These are phyloP conservation scores for Geopyxis carbonaria DNA, from an alignment of 495 filamentous ascomycete genomes.

Conservation along the genomic window DNA sequence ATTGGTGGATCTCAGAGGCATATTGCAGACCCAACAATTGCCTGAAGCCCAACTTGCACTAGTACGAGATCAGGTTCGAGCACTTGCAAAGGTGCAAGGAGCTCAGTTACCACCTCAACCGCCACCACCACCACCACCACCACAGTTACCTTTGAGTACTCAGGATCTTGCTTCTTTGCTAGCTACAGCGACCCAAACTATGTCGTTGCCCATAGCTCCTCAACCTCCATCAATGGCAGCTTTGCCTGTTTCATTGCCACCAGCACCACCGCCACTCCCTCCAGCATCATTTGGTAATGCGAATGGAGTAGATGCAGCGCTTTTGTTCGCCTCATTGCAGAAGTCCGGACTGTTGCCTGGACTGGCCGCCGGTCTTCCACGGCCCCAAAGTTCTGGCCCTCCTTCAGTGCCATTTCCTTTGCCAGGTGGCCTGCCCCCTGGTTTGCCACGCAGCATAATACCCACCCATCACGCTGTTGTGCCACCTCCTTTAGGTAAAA, in stretches of 20 bases:
- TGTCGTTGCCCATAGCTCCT: constrained; percentile 24
- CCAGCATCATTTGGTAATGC: constrained; percentile 7
- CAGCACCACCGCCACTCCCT: constrained; percentile 26
- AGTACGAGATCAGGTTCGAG: constrained; percentile 62
- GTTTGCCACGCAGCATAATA: constrained; percentile 12
- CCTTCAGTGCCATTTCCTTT: constrained; percentile 22
- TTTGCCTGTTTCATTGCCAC: constrained; percentile 22
- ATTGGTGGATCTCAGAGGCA: constrained; percentile 65
- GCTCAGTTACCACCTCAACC: constrained; percentile 28
- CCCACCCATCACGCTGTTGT: constrained; percentile 2
- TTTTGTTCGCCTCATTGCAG: constrained; percentile 23
- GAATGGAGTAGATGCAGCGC: constrained; percentile 12
- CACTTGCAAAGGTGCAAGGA: constrained; percentile 40
- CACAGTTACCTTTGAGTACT: constrained; percentile 23
- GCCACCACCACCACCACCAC: constrained; percentile 28
- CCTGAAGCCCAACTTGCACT: constrained; percentile 61
- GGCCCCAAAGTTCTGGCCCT: constrained; percentile 25
- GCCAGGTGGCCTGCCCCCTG: constrained; percentile 11
- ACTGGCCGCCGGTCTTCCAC: constrained; percentile 16
- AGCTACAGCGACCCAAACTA: constrained; percentile 22
- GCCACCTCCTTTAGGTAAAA: constrained; percentile 5
- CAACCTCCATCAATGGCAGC: constrained; percentile 25
- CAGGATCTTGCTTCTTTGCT: constrained; percentile 25
- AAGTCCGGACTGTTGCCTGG: constrained; percentile 23
- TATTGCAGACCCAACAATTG: constrained; percentile 62